Evolutionary conservation across 768 basidiomycete genomes (phyloP).

Genomic region (Tylopilus vinaceipallidus): DNA sequence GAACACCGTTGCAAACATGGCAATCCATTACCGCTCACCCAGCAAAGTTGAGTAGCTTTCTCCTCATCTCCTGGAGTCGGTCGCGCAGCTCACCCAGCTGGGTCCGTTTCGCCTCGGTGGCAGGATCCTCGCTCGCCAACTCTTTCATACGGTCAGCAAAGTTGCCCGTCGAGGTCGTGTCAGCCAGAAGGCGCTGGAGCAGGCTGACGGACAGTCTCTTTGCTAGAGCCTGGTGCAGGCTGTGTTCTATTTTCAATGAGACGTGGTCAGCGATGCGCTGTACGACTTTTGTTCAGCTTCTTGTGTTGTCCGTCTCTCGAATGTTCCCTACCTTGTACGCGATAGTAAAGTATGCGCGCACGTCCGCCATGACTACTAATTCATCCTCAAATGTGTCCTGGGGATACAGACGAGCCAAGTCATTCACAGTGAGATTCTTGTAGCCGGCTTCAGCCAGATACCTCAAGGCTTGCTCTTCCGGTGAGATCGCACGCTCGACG

Average conservation of each 20-base stretch:
- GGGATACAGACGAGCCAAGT: slow-evolving; percentile 29
- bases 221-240: slow-evolving; percentile 41
- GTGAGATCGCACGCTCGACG: no score
- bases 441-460: slow-evolving; percentile 34
- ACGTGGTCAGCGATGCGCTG: slow-evolving; percentile 57
- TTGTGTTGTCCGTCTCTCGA: neutral
- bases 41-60: slow-evolving; percentile 34
- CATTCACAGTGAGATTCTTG: slow-evolving; percentile 11
- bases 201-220: slow-evolving; percentile 36
- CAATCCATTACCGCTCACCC: slow-evolving; percentile 3
- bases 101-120: slow-evolving; percentile 32
- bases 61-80: slow-evolving; percentile 40
- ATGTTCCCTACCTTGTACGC: slow-evolving; percentile 47
- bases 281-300: neutral
- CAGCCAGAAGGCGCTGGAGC: slow-evolving; percentile 31
- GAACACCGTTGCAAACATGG: neutral
- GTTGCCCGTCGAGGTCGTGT: slow-evolving; percentile 10
- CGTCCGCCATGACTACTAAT: slow-evolving; percentile 51
- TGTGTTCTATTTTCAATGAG: slow-evolving; percentile 48
- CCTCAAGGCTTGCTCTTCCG: slow-evolving; percentile 16
- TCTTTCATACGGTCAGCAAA: slow-evolving; percentile 34
- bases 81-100: slow-evolving; percentile 33
- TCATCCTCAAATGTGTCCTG: slow-evolving; percentile 39
- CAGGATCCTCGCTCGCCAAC: slow-evolving; percentile 48
- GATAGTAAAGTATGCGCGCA: slow-evolving; percentile 55